Base-by-base conservation (phyloP, 768 basidiomycete genomes). In the Trametes cingulata region DNA sequence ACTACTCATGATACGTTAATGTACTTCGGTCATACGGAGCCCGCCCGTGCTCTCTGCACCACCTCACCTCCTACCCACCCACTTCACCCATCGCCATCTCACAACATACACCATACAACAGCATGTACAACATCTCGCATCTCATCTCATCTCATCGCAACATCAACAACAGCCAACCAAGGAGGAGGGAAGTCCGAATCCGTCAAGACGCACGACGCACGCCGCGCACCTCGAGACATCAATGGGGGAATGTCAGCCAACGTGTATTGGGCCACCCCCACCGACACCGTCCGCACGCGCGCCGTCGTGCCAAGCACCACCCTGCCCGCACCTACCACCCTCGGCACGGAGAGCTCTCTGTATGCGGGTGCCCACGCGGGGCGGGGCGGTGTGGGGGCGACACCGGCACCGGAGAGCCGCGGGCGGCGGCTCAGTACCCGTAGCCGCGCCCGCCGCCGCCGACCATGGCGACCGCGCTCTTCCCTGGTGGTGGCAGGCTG, bases 401-500 rank as follows among this genome's bases (percentile, higher is more conserved):
- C 33, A 41, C 37, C 54, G 19, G 27, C 17, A 29, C 7, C 17
- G 19, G 8, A 2, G 22, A 9, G 17, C 25, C 20, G n/a, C 36
- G 29, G 41, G 40, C 39, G 25, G 43, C 2, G 15, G 56, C 55
- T 56, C 66, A 79, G 53, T 79, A 79, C 20, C 78, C 78, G 49
- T 80, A 79, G 33, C 76, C 78, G 41, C 76, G 61, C 64, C 76
- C 56, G 69, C 58, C 61, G 62, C 71, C 59, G 60, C 67, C 56
- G 64, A 72, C 55, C 69, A 67, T 60, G 62, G 73, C 69, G 19
- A 71, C 59, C 15, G 71, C 74, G 43, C 68, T 72, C 65, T 79
- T 78, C 45, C 69, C 65, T 33, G 63, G 56, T 20, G 56, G 61
- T 19, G 75, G 71, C 61, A 80, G 69, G 53, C 69, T 78, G 55